Base-by-base conservation (phyloP, 2,329 filamentous ascomycete genomes). In the Cordyceps pruinosa region DNA sequence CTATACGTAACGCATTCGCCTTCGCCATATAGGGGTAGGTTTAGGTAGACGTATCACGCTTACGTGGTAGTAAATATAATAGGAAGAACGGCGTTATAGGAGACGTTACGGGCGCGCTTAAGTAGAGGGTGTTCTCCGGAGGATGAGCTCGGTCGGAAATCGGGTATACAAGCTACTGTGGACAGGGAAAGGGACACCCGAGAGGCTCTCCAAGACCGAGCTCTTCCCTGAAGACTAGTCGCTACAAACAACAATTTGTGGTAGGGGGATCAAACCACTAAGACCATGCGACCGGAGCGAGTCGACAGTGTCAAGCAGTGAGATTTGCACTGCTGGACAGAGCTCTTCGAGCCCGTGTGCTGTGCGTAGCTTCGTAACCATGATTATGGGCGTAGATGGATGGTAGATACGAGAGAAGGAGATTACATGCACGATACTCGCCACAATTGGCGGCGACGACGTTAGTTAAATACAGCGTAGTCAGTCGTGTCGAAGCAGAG, bases 181-280 rank as follows among this genome's bases (percentile, higher is more conserved):
- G 1, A 68, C 65, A 0, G 80, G 80, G 54, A 85, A 84, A 0
- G 74, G 72, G 1, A 85, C 74, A 7, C 77, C 74, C 0, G 80
- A 80, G 21, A 86, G 75, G 0, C 78, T 79, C 60, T 85, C 80
- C 0, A 86, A 70, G 0, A 83, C 77, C 0, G 79, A 82, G 45
- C 77, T 82, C 62, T 85, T 85, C 1, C 80, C 81, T 2, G 75
- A 73, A 0, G 76, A 79, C 61, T 82, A 79, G 54, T 82, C 75
- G 6, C 82, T 80, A 53, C 75, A 79, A n/a, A 82, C 78, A 3
- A 82, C 73, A n/a, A 80, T 62, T 56, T 78, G 74, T 1, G 77
- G 77, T 0, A 78, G 63, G 12, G 70, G 67, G 17, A 74, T 61
- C 26, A 69, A 70, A 7, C 67, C 65, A 30, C 67, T 68, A 42